Percentiles rank a stretch among this genome's conserved stretches.
phyloP scores from a whole-genome alignment of 306 rosid species.

The Vicia sativa region DNA sequence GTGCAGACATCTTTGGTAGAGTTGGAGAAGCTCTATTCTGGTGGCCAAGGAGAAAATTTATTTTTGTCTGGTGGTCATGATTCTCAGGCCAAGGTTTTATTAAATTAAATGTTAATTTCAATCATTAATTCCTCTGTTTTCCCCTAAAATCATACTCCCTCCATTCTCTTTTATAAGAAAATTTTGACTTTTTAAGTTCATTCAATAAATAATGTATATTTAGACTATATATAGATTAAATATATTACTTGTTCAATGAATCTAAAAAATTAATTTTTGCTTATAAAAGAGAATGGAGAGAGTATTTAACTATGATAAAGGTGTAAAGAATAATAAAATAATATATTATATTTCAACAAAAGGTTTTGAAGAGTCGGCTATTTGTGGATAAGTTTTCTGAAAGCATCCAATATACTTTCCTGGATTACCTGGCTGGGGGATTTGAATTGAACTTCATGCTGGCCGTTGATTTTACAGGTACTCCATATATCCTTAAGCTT shows the following conservation, averaged over 20 bases:
- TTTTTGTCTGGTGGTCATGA: conserved; percentile 67
- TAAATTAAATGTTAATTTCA: conserved; percentile 33
- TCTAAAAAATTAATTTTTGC: too few relatives aligned
- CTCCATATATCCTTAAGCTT: conserved; percentile 24
- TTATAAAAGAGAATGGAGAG: too few relatives aligned
- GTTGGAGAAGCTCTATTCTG: conserved; percentile 74
- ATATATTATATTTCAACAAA: conserved; percentile 15
- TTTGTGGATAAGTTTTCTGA: conserved; percentile 74
- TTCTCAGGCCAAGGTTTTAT: conserved; percentile 75
- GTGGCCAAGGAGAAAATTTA: conserved; percentile 70
- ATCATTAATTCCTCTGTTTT: conserved; percentile 28
- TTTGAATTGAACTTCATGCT: conserved; percentile 94
- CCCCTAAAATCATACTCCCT: conserved; percentile 41
- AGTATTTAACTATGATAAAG: conserved; percentile 55
- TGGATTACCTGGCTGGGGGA: conserved; percentile 93
- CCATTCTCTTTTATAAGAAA: too few relatives aligned
- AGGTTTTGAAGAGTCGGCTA: conserved; percentile 82
- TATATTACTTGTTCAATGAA: too few relatives aligned
- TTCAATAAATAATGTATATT: too few relatives aligned
- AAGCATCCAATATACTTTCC: conserved; percentile 76
- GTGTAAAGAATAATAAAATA: background rate
- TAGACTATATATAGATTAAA: too few relatives aligned
- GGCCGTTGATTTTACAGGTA: conserved; percentile 96
- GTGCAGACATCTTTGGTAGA: conserved; percentile 77
- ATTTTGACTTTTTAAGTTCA: too few relatives aligned